phyloP scores from a whole-genome alignment of 106 monocot species.

The Agapanthus africanus region DNA sequence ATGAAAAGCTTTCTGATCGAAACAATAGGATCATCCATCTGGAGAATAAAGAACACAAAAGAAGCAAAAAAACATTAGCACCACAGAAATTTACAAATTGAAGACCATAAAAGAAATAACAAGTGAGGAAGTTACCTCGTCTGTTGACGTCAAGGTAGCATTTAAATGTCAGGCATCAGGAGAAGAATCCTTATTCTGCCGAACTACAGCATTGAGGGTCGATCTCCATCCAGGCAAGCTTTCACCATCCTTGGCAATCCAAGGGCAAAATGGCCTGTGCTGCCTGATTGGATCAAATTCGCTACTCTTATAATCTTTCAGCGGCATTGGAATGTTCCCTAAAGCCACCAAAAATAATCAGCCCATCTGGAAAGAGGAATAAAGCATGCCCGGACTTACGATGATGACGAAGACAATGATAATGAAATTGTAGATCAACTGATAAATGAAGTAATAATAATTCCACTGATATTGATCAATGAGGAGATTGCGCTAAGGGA shows the following conservation, averaged over 20 bases:
- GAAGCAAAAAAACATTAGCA: not conserved
- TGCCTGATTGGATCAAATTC: slow-evolving; percentile 83
- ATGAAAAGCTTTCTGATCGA: slow-evolving; percentile 73
- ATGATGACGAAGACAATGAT: not conserved
- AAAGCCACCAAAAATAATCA: not conserved
- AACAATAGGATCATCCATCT: slow-evolving; percentile 69
- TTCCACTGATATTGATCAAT: not conserved
- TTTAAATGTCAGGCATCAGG: slow-evolving; percentile 6
- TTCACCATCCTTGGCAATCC: slow-evolving; percentile 51
- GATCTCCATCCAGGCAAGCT: slow-evolving; percentile 70
- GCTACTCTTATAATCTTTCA: slow-evolving; percentile 7
- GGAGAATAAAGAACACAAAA: slow-evolving; percentile 7
- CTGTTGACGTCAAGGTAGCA: slow-evolving; percentile 21
- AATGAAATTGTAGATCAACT: too few relatives aligned
- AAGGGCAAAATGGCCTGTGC: slow-evolving; percentile 89
- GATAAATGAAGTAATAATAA: too few relatives aligned
- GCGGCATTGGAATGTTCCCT: slow-evolving; percentile 18
- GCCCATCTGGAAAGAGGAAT: not conserved
- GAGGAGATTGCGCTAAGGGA: not conserved
- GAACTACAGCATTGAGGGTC: slow-evolving; percentile 50
- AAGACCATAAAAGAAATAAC: not conserved
- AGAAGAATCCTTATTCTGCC: slow-evolving; percentile 25
- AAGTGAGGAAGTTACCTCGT: slow-evolving; percentile 36
- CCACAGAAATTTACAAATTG: not conserved
- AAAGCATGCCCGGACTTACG: not conserved